phyloP scores from a whole-genome alignment of 495 filamentous ascomycete species.

The Acidomyces sp. region DNA sequence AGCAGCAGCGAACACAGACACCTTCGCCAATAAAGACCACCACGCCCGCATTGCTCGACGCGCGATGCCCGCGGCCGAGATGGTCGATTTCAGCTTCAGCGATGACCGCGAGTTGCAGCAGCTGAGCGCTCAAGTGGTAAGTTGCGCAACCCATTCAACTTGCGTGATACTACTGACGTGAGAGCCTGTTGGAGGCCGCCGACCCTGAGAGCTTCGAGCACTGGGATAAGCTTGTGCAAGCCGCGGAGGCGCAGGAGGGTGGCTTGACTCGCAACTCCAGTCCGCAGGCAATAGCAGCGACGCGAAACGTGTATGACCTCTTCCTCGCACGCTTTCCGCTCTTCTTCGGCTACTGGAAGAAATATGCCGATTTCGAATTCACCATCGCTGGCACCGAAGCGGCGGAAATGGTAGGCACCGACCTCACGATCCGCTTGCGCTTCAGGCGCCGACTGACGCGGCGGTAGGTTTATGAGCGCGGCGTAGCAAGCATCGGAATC shows the following conservation, averaged over 20 bases:
- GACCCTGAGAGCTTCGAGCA: slow-evolving; percentile 86
- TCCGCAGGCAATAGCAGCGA: slow-evolving; percentile 77
- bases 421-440: background rate
- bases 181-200: slow-evolving; percentile 21
- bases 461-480: slow-evolving; percentile 73
- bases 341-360: slow-evolving; percentile 98
- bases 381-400: slow-evolving; percentile 93
- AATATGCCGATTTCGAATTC: slow-evolving; percentile 97
- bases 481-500: slow-evolving; percentile 80
- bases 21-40: no score
- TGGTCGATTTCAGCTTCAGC: slow-evolving; percentile 50
- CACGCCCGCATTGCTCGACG: no score
- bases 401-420: slow-evolving; percentile 92
- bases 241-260: slow-evolving; percentile 73
- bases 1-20: no score
- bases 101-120: slow-evolving; percentile 75
- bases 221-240: slow-evolving; percentile 85
- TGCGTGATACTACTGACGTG: background rate
- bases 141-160: slow-evolving; percentile 26
- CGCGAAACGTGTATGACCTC: slow-evolving; percentile 73
- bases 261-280: slow-evolving; percentile 94
- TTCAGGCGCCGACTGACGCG: background rate
- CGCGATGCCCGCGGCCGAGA: no score
- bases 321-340: slow-evolving; percentile 93
- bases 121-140: slow-evolving; percentile 64